Percentiles rank a stretch among this genome's conserved stretches.
Conservation (phyloP, 2,329 filamentous ascomycete species). For the Amauroascus verrucosus region DNA sequence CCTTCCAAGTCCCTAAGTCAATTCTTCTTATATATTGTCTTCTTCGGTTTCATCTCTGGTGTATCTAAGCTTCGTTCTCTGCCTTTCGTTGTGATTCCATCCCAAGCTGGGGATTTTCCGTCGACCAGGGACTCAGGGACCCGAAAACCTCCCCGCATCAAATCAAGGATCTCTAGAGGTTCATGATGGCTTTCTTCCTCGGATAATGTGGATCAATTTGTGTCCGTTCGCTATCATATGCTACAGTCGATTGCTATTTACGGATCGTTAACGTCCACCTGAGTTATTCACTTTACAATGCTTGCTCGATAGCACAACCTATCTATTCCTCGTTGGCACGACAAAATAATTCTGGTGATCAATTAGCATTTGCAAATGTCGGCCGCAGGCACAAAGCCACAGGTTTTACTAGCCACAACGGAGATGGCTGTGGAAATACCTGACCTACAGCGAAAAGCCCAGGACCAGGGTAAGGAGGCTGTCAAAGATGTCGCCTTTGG, state of each 20-base stretch:
- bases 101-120: neutral
- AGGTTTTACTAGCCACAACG: constrained; percentile 26
- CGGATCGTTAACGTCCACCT: neutral
- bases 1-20: too few species aligned
- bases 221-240: neutral
- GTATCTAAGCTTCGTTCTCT: neutral
- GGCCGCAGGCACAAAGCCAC: constrained; percentile 7
- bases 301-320: constrained; percentile 19
- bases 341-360: neutral
- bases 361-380: constrained; percentile 9
- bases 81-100: neutral
- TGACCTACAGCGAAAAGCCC: constrained; percentile 24
- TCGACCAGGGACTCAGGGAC: too few species aligned
- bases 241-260: neutral
- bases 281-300: constrained; percentile 21
- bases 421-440: constrained; percentile 33
- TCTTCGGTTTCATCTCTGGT: too few species aligned
- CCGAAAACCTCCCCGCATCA: neutral
- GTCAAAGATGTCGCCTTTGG: constrained; percentile 82
- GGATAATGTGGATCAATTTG: constrained; percentile 6
- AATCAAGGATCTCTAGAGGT: too few species aligned
- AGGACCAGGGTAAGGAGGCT: constrained; percentile 52
- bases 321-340: neutral
- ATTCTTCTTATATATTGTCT: too few species aligned
- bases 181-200: neutral